Evolutionary conservation across 2,329 filamentous ascomycete species (phyloP), one percentile per base, ranked within the genome.

Genomic region (Tolypocladium guangdongense): DNA sequence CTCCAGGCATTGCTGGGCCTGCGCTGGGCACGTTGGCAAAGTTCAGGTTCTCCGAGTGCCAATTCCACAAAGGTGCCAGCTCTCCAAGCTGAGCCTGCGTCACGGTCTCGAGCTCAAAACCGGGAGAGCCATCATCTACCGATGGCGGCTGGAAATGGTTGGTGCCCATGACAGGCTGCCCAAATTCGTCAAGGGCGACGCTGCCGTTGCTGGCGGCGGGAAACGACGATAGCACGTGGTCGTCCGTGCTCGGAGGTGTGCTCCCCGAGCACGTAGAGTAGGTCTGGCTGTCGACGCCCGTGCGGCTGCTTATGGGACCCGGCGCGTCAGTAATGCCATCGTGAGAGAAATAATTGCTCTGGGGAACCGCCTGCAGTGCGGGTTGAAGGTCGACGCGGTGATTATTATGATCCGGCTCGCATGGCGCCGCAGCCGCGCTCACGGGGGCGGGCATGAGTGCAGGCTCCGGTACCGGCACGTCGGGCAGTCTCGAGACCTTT

Each of bases 31-130:
- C 51, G 27, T 46, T 52, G 20, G 46, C 49, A 49, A 58, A 54
- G 35, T 57, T 52, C 24, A 62, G 24, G 24, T 62, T 62, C 39
- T 46, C 56, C 30, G 59, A 61, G 45, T 62, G 60, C 60, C 60
- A 62, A 32, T 30, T 57, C 60, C 60, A 62, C 2, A 62, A 50
- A 1, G 60, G 60, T 10, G 60, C 60, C 2, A 62, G 55, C 16
- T 59, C 59, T 12, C 60, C 60, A 18, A 62, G 53, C 41, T 62
- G 56, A 1, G 53, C 55, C 8, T 59, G 54, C n/a, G 60, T 59
- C 4, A 62, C 50, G n/a, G 58, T 60, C 43, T 60, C 47, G 2
- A 62, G 55, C 39, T 61, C 56, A 22, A 62, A 59, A 7, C 50
- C 52, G 10, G 53, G 50, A 3, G 53, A 43, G 4, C 7, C 37